A percentile compares a stretch with the other conserved stretches of the same genome.
phyloP scores from a whole-genome alignment of 73 alveolate species.

The Effrenium voratum region DNA sequence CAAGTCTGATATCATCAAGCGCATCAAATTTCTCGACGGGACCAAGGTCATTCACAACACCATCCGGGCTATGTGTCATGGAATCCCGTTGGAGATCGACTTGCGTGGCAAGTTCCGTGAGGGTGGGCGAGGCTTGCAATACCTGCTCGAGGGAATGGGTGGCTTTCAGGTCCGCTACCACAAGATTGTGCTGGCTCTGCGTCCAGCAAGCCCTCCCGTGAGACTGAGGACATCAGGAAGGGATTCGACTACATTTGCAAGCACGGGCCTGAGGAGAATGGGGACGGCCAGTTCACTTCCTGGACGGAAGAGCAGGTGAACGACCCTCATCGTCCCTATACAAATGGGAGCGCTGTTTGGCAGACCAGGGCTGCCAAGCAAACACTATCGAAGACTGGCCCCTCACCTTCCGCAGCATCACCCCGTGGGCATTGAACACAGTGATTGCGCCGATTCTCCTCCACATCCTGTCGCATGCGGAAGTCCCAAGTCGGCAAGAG shows the following conservation, averaged over 20 bases:
- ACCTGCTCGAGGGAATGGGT: not conserved
- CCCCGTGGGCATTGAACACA: not conserved
- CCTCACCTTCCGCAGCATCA: not conserved
- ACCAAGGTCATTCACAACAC: not conserved
- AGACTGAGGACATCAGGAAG: not conserved
- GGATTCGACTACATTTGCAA: not conserved
- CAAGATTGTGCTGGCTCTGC: not conserved
- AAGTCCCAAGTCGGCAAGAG: not conserved
- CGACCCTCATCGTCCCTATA: not conserved
- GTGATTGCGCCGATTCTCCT: not conserved
- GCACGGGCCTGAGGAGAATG: not conserved
- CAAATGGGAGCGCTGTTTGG: conserved; percentile 1
- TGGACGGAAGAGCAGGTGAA: conserved; percentile 10
- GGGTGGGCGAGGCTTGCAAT: not conserved
- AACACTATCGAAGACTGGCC: not conserved
- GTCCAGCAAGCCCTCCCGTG: not conserved
- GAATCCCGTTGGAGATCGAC: not conserved
- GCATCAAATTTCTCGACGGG: not conserved
- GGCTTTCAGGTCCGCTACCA: not conserved
- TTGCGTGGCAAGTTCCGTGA: not conserved
- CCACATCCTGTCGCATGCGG: not conserved
- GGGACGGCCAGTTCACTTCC: not conserved
- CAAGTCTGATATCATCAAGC: not conserved
- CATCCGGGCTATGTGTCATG: not conserved
- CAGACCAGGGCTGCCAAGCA: not conserved